A percentile compares a stretch with the other conserved stretches of the same genome.
Evolutionary conservation across 1,284 basidiomycete species (phyloP).

Genomic region (Naganishia albida): DNA sequence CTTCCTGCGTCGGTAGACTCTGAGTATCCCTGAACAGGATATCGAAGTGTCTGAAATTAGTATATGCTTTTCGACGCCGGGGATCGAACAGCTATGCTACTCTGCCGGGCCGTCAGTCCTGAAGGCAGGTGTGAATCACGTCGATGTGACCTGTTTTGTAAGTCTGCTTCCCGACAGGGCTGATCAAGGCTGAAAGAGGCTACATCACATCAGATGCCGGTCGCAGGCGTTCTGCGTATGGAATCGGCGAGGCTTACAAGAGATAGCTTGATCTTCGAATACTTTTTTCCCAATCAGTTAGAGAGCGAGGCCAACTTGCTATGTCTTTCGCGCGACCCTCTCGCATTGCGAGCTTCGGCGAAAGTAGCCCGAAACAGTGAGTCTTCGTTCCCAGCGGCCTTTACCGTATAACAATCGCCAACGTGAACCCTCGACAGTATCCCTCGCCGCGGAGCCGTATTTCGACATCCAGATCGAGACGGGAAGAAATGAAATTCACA

Average conservation of each 20-base stretch:
- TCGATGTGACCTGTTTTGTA: slow-evolving; percentile 43
- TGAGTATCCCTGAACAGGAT: neutral
- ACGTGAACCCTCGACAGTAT: neutral
- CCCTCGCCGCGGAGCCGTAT: slow-evolving; percentile 15
- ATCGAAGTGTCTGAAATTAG: slow-evolving; percentile 33
- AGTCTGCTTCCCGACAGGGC: slow-evolving; percentile 29
- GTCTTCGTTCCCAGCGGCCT: neutral
- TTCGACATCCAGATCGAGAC: slow-evolving; percentile 14
- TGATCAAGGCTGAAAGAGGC: neutral
- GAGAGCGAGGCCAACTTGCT: slow-evolving; percentile 2
- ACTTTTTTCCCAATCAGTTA: neutral
- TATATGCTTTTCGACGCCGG: slow-evolving; percentile 40
- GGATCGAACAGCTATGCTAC: slow-evolving; percentile 42
- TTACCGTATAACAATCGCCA: neutral
- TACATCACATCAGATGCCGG: slow-evolving; percentile 32
- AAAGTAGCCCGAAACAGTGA: slow-evolving; percentile 23
- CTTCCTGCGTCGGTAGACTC: too few species aligned
- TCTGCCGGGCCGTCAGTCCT: slow-evolving; percentile 35
- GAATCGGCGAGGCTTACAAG: slow-evolving; percentile 10
- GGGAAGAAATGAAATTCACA: slow-evolving; percentile 9
- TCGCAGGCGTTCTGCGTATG: slow-evolving; percentile 34
- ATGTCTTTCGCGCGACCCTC: slow-evolving; percentile 6
- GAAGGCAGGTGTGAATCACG: slow-evolving; percentile 42
- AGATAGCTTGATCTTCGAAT: slow-evolving; percentile 21
- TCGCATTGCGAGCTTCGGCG: neutral